Conservation (phyloP, 768 basidiomycete genomes). For the Coprinopsis marcescibilis region DNA sequence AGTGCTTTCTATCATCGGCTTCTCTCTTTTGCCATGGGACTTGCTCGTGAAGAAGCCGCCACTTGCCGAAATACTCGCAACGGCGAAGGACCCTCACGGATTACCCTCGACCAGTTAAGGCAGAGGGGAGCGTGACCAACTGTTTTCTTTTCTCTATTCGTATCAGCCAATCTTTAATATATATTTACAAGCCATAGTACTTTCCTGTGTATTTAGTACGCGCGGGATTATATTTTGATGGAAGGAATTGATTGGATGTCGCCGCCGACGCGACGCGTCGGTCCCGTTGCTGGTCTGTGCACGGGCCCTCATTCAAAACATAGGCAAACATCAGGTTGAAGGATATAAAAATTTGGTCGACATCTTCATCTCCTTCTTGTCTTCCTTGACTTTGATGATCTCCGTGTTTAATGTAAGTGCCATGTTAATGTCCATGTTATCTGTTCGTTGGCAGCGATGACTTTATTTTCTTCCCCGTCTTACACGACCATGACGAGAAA, state of each 20-base stretch:
- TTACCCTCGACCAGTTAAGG: no score
- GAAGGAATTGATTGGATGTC: background rate
- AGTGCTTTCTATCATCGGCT: no score
- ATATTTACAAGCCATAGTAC: no score
- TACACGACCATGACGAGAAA: conserved; percentile 75
- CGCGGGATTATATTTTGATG: background rate
- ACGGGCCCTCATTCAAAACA: background rate
- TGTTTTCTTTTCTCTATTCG: no score
- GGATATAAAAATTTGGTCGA: background rate
- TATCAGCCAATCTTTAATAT: no score
- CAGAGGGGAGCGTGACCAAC: no score
- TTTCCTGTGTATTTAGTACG: background rate
- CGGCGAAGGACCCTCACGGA: no score
- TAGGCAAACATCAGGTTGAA: background rate
- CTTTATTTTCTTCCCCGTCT: background rate
- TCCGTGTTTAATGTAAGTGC: conserved; percentile 5
- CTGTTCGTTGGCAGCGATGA: conserved; percentile 1
- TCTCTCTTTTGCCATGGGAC: no score
- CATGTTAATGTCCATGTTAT: background rate
- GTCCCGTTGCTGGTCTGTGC: background rate
- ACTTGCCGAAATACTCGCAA: no score
- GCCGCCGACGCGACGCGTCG: background rate
- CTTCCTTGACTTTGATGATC: background rate
- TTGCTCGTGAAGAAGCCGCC: no score
- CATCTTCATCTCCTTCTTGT: background rate